These are phyloP conservation scores for Cladosporium sp. DNA, from an alignment of 2,329 filamentous ascomycete species.

Conservation along the genomic window DNA sequence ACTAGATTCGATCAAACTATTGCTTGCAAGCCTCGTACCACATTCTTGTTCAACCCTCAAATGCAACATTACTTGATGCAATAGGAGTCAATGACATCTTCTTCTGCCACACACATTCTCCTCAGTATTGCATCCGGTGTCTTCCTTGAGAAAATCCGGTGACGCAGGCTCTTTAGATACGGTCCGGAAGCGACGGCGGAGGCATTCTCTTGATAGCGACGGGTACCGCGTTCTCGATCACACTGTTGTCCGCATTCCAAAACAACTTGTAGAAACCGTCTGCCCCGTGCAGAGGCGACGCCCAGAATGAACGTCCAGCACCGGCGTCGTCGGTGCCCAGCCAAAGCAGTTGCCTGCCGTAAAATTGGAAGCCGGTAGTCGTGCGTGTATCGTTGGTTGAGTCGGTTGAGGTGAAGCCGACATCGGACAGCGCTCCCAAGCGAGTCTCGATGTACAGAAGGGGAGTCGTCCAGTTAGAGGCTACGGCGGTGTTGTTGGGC, in stretches of 20 bases:
- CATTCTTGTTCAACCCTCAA: too few relatives aligned
- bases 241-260: slow-evolving; percentile 20
- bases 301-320: slow-evolving; percentile 7
- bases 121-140: too few relatives aligned
- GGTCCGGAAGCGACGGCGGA: slow-evolving; percentile 6
- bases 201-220: slow-evolving; percentile 17
- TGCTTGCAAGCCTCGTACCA: too few relatives aligned
- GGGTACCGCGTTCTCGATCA: slow-evolving; percentile 13
- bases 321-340: not conserved
- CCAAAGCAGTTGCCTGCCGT: not conserved
- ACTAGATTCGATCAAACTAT: too few relatives aligned
- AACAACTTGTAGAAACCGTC: slow-evolving; percentile 16
- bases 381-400: slow-evolving; percentile 8
- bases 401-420: slow-evolving; percentile 12
- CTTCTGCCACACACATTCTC: too few relatives aligned
- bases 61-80: too few relatives aligned
- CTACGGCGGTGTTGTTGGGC: slow-evolving; percentile 10
- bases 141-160: too few relatives aligned
- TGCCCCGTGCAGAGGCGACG: slow-evolving; percentile 2
- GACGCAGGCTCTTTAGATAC: not conserved
- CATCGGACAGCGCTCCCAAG: slow-evolving; percentile 14
- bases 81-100: too few relatives aligned
- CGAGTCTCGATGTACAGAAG: slow-evolving; percentile 17
- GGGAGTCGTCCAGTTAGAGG: slow-evolving; percentile 18
- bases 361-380: slow-evolving; percentile 11